Conservation (phyloP, 164 flowering plant genomes). For the Vitis labrusca region DNA sequence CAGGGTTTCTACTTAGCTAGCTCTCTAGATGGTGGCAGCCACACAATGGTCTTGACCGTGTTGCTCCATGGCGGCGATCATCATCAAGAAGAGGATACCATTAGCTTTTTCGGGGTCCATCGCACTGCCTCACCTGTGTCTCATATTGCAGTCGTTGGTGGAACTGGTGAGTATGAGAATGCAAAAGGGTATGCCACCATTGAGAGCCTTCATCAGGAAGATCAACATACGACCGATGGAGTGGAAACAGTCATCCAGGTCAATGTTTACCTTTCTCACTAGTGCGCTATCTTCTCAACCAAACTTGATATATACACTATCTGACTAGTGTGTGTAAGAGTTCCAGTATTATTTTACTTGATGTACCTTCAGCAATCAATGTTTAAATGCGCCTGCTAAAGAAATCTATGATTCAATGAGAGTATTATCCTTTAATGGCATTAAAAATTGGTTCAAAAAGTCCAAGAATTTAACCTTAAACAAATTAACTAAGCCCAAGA, state of each 20-base stretch:
- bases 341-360: neutral
- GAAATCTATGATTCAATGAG: neutral
- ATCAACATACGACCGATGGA: slow-evolving; percentile 72
- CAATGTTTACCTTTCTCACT: slow-evolving; percentile 46
- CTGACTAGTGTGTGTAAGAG: neutral
- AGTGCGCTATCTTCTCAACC: neutral
- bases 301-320: too few relatives aligned
- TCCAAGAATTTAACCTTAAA: too few relatives aligned
- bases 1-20: slow-evolving; percentile 75
- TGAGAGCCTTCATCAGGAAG: slow-evolving; percentile 45
- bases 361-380: neutral
- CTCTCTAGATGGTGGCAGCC: slow-evolving; percentile 65
- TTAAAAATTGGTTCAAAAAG: too few relatives aligned
- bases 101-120: slow-evolving; percentile 73
- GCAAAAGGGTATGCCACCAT: slow-evolving; percentile 72
- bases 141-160: slow-evolving; percentile 66
- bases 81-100: slow-evolving; percentile 36
- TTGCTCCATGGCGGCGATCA: slow-evolving; percentile 38
- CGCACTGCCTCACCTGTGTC: slow-evolving; percentile 52
- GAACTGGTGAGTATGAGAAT: slow-evolving; percentile 76
- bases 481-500: too few relatives aligned
- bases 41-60: slow-evolving; percentile 49
- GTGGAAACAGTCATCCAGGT: slow-evolving; percentile 64
- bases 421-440: neutral
- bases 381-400: too few relatives aligned